Percentiles rank a stretch among this genome's conserved stretches.
Conservation (phyloP, 495 filamentous ascomycete species). For the Elasticomyces elasticus region DNA sequence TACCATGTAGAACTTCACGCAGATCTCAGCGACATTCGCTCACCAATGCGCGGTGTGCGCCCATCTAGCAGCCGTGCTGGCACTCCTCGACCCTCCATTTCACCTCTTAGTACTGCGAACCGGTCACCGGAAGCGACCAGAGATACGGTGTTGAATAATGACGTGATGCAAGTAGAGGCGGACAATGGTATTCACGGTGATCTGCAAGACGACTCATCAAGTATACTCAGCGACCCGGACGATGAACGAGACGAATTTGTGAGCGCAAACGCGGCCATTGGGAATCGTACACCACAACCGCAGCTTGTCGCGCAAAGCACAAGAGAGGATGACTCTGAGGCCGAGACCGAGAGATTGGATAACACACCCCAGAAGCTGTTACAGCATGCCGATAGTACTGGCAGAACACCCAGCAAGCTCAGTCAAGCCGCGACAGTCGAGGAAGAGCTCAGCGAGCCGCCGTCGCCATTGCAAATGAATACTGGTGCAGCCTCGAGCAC, state of each 20-base stretch:
- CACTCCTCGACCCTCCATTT: conserved; percentile 18
- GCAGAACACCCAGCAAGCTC: conserved; percentile 32
- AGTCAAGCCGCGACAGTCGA: conserved; percentile 15
- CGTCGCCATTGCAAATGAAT: conserved; percentile 17
- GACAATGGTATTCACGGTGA: conserved; percentile 4
- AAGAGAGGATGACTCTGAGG: conserved; percentile 79
- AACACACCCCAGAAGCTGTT: conserved; percentile 68
- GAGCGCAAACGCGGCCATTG: conserved; percentile 30
- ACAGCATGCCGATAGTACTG: conserved; percentile 17
- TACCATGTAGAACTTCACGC: background rate
- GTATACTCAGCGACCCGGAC: conserved; percentile 87
- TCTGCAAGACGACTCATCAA: conserved; percentile 36
- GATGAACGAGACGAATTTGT: conserved; percentile 56
- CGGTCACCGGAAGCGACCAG: conserved; percentile 7
- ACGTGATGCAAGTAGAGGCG: background rate
- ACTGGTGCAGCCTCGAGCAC: conserved; percentile 20
- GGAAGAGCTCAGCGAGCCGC: conserved; percentile 18
- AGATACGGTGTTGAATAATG: background rate
- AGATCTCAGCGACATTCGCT: conserved; percentile 1
- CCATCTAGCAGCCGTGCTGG: conserved; percentile 1
- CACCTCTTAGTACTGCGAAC: conserved; percentile 13
- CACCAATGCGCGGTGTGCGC: background rate
- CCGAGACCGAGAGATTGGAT: conserved; percentile 90
- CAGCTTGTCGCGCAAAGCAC: conserved; percentile 3
- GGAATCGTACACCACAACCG: conserved; percentile 25